A percentile compares a stretch with the other conserved stretches of the same genome.
These are phyloP conservation scores for Apiospora marii DNA, from an alignment of 2,329 filamentous ascomycete genomes.

Conservation along the genomic window DNA sequence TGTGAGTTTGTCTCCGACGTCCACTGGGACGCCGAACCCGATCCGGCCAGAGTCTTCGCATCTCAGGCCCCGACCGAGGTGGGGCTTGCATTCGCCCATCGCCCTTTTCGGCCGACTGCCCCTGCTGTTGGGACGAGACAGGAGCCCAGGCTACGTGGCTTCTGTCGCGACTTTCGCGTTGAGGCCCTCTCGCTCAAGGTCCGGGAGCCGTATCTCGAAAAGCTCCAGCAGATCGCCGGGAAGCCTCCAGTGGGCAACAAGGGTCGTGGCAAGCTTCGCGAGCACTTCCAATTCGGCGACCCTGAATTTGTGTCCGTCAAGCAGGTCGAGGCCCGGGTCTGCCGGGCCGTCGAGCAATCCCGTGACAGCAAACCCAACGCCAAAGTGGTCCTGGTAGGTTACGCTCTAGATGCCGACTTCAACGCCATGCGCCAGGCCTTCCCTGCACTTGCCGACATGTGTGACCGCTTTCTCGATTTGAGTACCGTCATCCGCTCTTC, in stretches of 20 bases:
- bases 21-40: slow-evolving; percentile 3
- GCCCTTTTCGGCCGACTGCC: not conserved
- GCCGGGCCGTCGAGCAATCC: slow-evolving; percentile 2
- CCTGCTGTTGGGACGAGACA: not conserved
- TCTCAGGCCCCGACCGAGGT: slow-evolving; percentile 14
- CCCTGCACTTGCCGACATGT: slow-evolving; percentile 7
- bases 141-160: not conserved
- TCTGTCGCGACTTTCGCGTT: not conserved
- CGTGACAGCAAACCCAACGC: not conserved
- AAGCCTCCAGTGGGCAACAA: not conserved
- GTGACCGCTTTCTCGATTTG: slow-evolving; percentile 10
- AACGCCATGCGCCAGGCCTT: slow-evolving; percentile 13
- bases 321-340: not conserved
- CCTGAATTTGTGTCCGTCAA: not conserved
- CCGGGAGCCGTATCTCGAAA: slow-evolving; percentile 8
- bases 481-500: not conserved
- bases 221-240: not conserved
- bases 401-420: slow-evolving; percentile 1
- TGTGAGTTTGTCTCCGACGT: slow-evolving; percentile 15
- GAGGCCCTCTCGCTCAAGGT: slow-evolving; percentile 5
- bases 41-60: slow-evolving; percentile 8
- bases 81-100: not conserved
- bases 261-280: slow-evolving; percentile 10
- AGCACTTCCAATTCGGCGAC: not conserved
- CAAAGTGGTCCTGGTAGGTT: slow-evolving; percentile 1